Base-by-base conservation (phyloP, 163 green algal genomes). In the Chloroidium sp. region DNA sequence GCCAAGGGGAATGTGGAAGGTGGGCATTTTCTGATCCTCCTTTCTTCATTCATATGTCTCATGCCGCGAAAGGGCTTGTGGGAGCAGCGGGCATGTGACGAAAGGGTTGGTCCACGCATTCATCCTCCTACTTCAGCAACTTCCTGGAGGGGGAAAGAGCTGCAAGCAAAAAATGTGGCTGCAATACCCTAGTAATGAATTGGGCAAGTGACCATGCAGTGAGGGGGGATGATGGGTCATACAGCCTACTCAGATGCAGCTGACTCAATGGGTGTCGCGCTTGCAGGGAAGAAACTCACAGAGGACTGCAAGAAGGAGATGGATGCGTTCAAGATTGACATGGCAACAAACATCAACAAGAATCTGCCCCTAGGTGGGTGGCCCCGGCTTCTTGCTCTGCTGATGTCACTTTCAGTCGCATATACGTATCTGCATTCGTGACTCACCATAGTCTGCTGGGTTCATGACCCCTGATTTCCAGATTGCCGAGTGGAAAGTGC, bases 321-420 rank as follows among this genome's bases (percentile, higher is more conserved):
- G 36, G 69, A 80, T 2, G 80, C 83, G 12, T 97, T 93, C 83
- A 94, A 93, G 77, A 83, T 89, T 8, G 91, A 94, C 72, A 78
- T 85, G 61, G 86, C 83, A 62, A 90, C 83, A 58, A 93, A 93
- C 81, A 91, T 96, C 77, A 94, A 95, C 87, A 93, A 92, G 74
- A 89, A 97, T 77, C 62, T 93, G n/a, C 82, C 89, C 2, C 86
- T 97, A 2, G 90, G 92, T 95, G 61, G 2, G 74, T 10, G 6
- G 64, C 8, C 64, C 36, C 36, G 36, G 36, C 36, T 36, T 36
- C 36, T 36, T 36, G 12, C 4, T 69, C 36, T 67, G 4, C n/a
- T 79, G 75, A 36, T 74, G 68, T 74, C 10, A 10, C 13, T 36
- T 74, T 74, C 68, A 74, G 10, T 13, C 10, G 13, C 69, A 76